phyloP scores from a whole-genome alignment of 805 yeast species.

The Teunomyces tritomae region DNA sequence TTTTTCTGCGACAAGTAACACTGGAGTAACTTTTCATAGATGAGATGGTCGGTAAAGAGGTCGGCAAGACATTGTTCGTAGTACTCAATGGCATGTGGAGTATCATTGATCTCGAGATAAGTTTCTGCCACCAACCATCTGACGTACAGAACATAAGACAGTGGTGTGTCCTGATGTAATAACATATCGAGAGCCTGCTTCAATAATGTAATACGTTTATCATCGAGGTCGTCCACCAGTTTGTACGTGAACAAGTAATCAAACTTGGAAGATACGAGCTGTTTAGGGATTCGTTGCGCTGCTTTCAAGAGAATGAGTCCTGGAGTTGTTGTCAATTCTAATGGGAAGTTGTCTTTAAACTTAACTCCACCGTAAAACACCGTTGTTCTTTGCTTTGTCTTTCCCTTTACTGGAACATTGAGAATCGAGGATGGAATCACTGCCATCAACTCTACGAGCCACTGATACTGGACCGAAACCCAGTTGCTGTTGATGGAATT shows the following conservation, averaged over 20 bases:
- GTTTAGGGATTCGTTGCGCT: conserved; percentile 14
- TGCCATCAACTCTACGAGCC: conserved; percentile 60
- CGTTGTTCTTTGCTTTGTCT: conserved; percentile 8
- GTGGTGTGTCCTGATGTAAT: background rate
- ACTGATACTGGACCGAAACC: conserved; percentile 61
- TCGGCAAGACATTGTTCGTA: conserved; percentile 14
- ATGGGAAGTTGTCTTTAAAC: conserved; percentile 13
- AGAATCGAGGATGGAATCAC: conserved; percentile 39
- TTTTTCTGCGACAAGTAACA: conserved; percentile 35
- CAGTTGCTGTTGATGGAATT: conserved; percentile 34
- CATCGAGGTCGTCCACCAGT: conserved; percentile 2
- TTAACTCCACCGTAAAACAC: conserved; percentile 34
- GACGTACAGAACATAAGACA: conserved; percentile 23
- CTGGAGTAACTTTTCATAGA: conserved; percentile 35
- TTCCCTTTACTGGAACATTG: background rate
- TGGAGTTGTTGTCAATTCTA: conserved; percentile 28
- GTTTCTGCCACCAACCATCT: conserved; percentile 54
- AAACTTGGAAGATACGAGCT: background rate
- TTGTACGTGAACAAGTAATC: conserved; percentile 9
- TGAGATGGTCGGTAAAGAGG: conserved; percentile 14
- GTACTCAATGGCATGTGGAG: conserved; percentile 16
- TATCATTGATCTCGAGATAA: conserved; percentile 16
- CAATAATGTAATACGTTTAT: conserved; percentile 6
- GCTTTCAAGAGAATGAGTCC: conserved; percentile 27
- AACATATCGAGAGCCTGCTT: background rate